These are phyloP conservation scores for Entomortierella parvispora DNA, from an alignment of 192 early-diverging fungal species.

Conservation along the genomic window DNA sequence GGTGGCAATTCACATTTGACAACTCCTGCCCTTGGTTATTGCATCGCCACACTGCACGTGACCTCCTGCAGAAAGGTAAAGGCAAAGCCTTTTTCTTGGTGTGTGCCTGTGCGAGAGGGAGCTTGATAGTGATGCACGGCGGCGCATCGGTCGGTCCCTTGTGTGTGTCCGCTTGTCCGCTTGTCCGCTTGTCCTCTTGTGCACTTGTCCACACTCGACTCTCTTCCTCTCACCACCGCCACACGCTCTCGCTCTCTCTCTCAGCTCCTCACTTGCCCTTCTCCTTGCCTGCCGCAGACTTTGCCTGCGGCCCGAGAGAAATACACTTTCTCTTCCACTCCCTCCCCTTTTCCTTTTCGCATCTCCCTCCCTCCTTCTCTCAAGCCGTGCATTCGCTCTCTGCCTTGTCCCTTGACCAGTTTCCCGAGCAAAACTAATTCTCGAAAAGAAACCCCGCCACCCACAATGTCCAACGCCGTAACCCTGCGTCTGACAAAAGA, in stretches of 20 bases:
- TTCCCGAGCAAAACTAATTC: not conserved
- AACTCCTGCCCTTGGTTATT: too few relatives aligned
- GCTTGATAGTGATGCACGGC: too few relatives aligned
- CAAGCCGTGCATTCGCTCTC: not conserved
- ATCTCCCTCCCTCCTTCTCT: not conserved
- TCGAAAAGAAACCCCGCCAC: not conserved
- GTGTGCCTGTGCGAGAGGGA: too few relatives aligned
- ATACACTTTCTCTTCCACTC: too few relatives aligned
- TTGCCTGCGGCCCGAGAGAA: too few relatives aligned
- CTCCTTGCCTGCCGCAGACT: not conserved
- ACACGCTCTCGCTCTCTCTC: not conserved
- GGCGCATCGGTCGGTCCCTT: too few relatives aligned
- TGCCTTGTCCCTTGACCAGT: not conserved
- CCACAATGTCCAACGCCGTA: slow-evolving; percentile 46
- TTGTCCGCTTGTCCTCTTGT: too few relatives aligned
- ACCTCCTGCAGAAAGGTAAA: too few relatives aligned
- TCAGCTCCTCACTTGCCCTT: not conserved
- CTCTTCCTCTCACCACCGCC: not conserved
- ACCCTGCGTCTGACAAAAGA: slow-evolving; percentile 46
- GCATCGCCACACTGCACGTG: too few relatives aligned
- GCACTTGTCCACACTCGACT: not conserved
- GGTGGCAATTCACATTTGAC: too few relatives aligned
- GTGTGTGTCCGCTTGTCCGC: too few relatives aligned
- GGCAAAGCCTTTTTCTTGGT: too few relatives aligned
- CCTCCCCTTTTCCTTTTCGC: not conserved